Conservation (phyloP, 345 rosid species). For the Camelina sativa region DNA sequence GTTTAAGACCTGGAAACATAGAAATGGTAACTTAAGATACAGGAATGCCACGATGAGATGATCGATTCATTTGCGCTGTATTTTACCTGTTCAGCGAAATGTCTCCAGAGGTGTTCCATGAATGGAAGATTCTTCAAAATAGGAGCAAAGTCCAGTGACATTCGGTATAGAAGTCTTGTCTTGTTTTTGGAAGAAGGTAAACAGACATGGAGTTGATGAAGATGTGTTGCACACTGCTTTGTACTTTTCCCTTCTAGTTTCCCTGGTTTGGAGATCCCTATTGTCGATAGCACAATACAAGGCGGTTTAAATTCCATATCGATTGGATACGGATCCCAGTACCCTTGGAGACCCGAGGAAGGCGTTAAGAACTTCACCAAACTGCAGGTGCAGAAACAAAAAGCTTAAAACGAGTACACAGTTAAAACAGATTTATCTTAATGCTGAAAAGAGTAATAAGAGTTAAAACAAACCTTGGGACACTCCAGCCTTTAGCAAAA, state of each 20-base stretch:
- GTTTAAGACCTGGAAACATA: conserved; percentile 71
- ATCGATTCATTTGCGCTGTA: conserved; percentile 2
- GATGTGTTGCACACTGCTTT: conserved; percentile 78
- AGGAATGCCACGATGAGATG: not conserved
- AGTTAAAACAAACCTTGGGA: conserved; percentile 71
- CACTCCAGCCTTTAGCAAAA: conserved; percentile 98
- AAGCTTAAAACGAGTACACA: not conserved
- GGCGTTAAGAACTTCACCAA: conserved; percentile 93
- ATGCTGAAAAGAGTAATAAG: not conserved
- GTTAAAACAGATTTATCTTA: not conserved
- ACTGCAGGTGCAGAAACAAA: conserved; percentile 48
- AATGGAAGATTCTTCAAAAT: conserved; percentile 81
- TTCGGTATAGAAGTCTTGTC: conserved; percentile 83
- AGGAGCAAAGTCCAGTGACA: conserved; percentile 97
- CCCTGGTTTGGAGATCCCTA: conserved; percentile 97
- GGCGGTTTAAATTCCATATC: conserved; percentile 99
- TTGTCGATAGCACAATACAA: conserved; percentile 92
- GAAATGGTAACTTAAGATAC: not conserved
- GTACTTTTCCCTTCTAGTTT: conserved; percentile 82
- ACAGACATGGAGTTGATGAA: conserved; percentile 97
- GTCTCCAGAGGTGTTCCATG: conserved; percentile 85
- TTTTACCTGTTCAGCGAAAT: conserved; percentile 91
- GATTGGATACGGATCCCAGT: conserved; percentile 98
- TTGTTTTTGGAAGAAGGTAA: conserved; percentile 85
- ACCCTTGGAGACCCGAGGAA: conserved; percentile 88